Conservation (phyloP, 345 rosid genomes). For the Draba incana region DNA sequence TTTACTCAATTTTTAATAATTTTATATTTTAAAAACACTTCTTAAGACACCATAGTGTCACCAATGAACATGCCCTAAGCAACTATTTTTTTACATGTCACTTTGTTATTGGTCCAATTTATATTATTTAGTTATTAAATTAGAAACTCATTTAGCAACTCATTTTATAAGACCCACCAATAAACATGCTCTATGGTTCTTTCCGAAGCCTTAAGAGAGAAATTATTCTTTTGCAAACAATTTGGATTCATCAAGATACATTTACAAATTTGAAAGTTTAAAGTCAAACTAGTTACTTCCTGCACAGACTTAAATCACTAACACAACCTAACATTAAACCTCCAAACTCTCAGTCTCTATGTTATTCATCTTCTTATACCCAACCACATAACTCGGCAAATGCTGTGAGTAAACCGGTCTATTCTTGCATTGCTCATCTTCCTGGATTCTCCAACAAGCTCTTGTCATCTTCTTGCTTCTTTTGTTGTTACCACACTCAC, state of each 20-base stretch:
- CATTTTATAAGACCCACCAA: no score
- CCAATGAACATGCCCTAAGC: no score
- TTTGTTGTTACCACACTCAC: slow-evolving; percentile 30
- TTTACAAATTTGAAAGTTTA: slow-evolving; percentile 14
- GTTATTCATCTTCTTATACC: slow-evolving; percentile 38
- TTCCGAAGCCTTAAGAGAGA: background rate
- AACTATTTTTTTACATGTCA: no score
- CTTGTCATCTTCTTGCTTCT: slow-evolving; percentile 42
- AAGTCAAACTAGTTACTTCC: slow-evolving; percentile 31
- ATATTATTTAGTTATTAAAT: no score
- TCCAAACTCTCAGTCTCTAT: slow-evolving; percentile 30
- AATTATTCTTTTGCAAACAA: background rate
- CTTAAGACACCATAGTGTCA: no score
- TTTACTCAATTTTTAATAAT: no score
- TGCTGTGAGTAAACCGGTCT: slow-evolving; percentile 49
- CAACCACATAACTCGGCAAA: slow-evolving; percentile 49
- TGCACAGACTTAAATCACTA: no score
- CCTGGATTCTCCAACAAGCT: slow-evolving; percentile 53
- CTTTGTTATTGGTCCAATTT: no score
- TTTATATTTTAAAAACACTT: no score
- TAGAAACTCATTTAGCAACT: no score
- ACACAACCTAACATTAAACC: slow-evolving; percentile 23
- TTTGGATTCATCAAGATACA: slow-evolving; percentile 1
- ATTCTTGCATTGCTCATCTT: slow-evolving; percentile 42
- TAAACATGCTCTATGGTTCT: background rate